Base-by-base conservation (phyloP, 2,329 filamentous ascomycete genomes). In the Diaporthe citrichinensis region DNA sequence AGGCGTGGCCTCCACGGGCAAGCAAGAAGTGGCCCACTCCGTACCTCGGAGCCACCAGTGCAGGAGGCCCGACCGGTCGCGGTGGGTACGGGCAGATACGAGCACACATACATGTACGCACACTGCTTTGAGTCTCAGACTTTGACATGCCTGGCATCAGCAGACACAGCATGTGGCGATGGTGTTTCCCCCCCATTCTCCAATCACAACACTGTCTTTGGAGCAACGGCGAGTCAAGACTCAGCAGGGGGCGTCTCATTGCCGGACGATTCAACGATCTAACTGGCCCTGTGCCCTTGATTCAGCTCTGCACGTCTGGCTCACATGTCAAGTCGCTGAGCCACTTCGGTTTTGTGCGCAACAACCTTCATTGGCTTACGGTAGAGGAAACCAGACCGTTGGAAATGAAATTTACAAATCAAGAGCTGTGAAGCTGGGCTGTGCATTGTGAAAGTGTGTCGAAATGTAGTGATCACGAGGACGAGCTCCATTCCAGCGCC, bases 11-110 rank as follows among this genome's bases (percentile, higher is more conserved):
- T 34, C 25, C 44, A 36, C n/a, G 61, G 28, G 41, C 41, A 25
- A 51, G 5, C 44, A 46, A 49, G 61, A 10, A 34, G 25, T 17
- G 61, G 61, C 25, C 61, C 61, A 51, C 41, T 36, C 41, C 44
- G 41, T 10, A n/a, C 12, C 61, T 67, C 44, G 61, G 61, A 65
- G 39, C 61, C 25, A 31, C 28, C 41, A 65, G 28, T n/a, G 14
- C 61, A 23, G 17, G 8, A 9, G 28, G 62, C 28, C 20, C 44
- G 17, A 20, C 61, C 28, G 39, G 28, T 23, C 28, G 8, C 62
- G 14, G 62, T 53, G 62, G 44, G 31, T 12, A 68, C 31, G 14
- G 31, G 28, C 44, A 68, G 44, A 36, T 34, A 68, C 62, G 62
- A 68, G 28, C 44, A 68, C 12, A 39, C 23, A 68, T n/a, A 49